Evolutionary conservation across 306 rosid species (phyloP).

Genomic region (Cyamopsis tetragonoloba): DNA sequence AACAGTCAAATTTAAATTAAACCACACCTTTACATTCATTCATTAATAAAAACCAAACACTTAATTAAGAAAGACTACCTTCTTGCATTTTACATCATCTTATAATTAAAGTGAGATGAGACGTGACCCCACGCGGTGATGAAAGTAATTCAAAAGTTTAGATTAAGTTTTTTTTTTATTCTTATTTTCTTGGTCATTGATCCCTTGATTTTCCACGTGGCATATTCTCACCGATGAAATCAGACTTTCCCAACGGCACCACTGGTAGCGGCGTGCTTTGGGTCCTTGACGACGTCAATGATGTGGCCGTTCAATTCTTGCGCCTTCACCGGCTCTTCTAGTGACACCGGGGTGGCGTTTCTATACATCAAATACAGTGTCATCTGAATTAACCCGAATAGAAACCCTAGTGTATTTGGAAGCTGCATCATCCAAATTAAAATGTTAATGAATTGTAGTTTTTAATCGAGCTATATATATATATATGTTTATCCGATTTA

Average conservation of each 20-base stretch:
- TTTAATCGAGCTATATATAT: background rate
- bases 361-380: conserved; percentile 59
- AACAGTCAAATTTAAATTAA: conserved; percentile 29
- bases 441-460: background rate
- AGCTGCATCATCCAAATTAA: conserved; percentile 43
- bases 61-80: conserved; percentile 23
- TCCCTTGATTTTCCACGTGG: background rate
- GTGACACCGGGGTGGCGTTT: conserved; percentile 38
- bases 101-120: conserved; percentile 8
- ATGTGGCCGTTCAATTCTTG: conserved; percentile 58
- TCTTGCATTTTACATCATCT: conserved; percentile 26
- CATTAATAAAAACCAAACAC: conserved; percentile 26
- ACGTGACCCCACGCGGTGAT: conserved; percentile 2
- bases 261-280: background rate
- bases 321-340: conserved; percentile 46
- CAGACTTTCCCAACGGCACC: conserved; percentile 29
- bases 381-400: conserved; percentile 86
- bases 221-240: background rate
- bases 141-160: conserved; percentile 21
- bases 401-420: conserved; percentile 80
- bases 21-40: conserved; percentile 40
- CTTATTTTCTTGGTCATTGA: background rate
- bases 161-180: conserved; percentile 13
- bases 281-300: conserved; percentile 51
- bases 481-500: background rate